phyloP scores from a whole-genome alignment of 768 basidiomycete species.

The Roridomyces roridus region DNA sequence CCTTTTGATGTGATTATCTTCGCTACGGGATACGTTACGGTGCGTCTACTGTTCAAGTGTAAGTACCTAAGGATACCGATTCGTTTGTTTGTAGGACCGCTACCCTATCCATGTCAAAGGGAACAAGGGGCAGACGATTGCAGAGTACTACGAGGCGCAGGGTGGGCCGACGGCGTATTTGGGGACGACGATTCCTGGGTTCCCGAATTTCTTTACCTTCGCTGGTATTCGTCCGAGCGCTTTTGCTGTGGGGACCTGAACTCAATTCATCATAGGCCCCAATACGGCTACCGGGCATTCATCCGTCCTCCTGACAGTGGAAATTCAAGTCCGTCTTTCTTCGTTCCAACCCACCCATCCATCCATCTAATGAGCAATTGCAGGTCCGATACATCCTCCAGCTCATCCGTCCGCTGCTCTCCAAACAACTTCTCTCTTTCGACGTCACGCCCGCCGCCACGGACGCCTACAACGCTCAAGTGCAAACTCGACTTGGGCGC shows the following conservation, averaged over 20 bases:
- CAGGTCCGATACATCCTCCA: conserved; percentile 54
- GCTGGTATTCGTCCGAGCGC: too few relatives aligned
- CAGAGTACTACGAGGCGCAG: conserved; percentile 45
- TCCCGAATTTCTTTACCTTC: conserved; percentile 52
- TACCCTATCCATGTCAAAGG: conserved; percentile 43
- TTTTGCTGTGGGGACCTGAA: too few relatives aligned
- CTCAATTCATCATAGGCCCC: conserved; percentile 43
- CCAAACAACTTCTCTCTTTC: conserved; percentile 54
- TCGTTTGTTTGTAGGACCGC: conserved; percentile 30
- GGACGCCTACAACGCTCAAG: conserved; percentile 55
- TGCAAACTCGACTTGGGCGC: conserved; percentile 51
- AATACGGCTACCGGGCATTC: conserved; percentile 65
- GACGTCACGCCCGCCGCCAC: conserved; percentile 54
- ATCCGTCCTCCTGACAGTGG: conserved; percentile 61
- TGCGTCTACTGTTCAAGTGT: too few relatives aligned
- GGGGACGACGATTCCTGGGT: conserved; percentile 49
- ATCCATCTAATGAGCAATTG: too few relatives aligned
- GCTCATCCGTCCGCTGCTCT: conserved; percentile 58
- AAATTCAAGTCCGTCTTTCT: conserved; percentile 60
- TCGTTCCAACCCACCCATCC: too few relatives aligned
- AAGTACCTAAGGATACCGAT: not conserved
- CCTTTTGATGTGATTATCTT: conserved; percentile 48
- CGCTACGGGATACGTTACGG: conserved; percentile 47
- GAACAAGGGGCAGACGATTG: conserved; percentile 33
- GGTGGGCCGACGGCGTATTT: conserved; percentile 51